Evolutionary conservation across 164 flowering plant species (phyloP).

Genomic region (Protea cynaroides): DNA sequence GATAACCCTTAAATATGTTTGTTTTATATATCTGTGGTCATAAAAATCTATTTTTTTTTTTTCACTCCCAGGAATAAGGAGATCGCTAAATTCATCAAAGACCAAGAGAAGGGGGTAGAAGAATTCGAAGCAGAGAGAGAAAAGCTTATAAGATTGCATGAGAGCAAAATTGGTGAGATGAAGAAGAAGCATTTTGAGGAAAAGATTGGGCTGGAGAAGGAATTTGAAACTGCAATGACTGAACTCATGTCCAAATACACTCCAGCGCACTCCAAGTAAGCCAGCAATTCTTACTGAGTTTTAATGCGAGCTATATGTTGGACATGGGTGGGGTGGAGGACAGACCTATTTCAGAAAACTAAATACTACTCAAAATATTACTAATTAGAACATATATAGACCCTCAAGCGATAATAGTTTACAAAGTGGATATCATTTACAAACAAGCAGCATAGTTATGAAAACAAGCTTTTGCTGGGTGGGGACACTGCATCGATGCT

Average conservation of each 20-base stretch:
- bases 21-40: not conserved
- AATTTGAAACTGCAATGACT: slow-evolving; percentile 35
- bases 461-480: too few relatives aligned
- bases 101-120: slow-evolving; percentile 50
- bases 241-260: slow-evolving; percentile 46
- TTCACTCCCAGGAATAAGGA: slow-evolving; percentile 44
- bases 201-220: slow-evolving; percentile 44
- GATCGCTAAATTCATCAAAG: slow-evolving; percentile 30
- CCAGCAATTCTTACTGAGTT: not conserved
- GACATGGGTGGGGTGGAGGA: too few relatives aligned
- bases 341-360: too few relatives aligned
- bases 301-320: not conserved
- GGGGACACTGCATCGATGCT: too few relatives aligned
- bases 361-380: too few relatives aligned
- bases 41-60: not conserved
- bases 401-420: too few relatives aligned
- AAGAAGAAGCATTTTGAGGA: slow-evolving; percentile 46
- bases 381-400: too few relatives aligned
- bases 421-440: too few relatives aligned
- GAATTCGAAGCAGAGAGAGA: slow-evolving; percentile 56
- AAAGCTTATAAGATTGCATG: slow-evolving; percentile 29
- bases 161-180: slow-evolving; percentile 41
- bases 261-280: slow-evolving; percentile 16
- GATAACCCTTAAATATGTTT: not conserved
- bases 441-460: too few relatives aligned